Conservation (phyloP, 192 early-diverging fungal species). For the Rhizoclosmatium sp. region DNA sequence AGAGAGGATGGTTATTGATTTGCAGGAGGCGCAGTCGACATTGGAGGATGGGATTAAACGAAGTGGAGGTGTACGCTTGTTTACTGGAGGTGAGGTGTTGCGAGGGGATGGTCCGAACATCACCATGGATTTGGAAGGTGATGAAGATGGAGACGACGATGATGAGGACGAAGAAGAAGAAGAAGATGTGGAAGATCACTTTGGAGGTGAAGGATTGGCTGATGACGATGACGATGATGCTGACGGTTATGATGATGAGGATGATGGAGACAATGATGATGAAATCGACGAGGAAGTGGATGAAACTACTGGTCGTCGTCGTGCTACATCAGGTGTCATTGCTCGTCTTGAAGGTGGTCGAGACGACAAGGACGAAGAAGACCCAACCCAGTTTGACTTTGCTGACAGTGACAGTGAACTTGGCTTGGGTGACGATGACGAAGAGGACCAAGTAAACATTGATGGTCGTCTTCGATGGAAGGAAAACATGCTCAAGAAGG, state of each 20-base stretch:
- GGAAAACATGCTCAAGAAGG: constrained; percentile 69
- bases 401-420: constrained; percentile 79
- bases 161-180: constrained; percentile 52
- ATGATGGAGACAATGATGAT: constrained; percentile 60
- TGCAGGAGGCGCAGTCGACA: constrained; percentile 85
- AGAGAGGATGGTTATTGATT: constrained; percentile 90
- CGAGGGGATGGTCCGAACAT: constrained; percentile 70
- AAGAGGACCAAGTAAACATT: constrained; percentile 43
- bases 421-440: constrained; percentile 62
- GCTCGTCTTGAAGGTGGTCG: constrained; percentile 36
- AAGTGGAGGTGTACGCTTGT: constrained; percentile 71
- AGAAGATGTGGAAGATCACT: constrained; percentile 57
- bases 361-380: constrained; percentile 55
- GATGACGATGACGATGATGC: constrained; percentile 51
- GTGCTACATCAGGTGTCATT: constrained; percentile 17
- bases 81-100: constrained; percentile 57
- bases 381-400: constrained; percentile 48
- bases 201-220: constrained; percentile 47
- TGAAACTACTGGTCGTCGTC: constrained; percentile 22
- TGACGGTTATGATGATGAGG: constrained; percentile 54
- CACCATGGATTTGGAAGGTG: constrained; percentile 53
- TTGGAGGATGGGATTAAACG: constrained; percentile 73
- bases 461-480: constrained; percentile 75
- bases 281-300: constrained; percentile 44
- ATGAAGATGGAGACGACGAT: constrained; percentile 50